Evolutionary conservation across 2,329 filamentous ascomycete genomes (phyloP).

Genomic region (Colletotrichum acutatum): DNA sequence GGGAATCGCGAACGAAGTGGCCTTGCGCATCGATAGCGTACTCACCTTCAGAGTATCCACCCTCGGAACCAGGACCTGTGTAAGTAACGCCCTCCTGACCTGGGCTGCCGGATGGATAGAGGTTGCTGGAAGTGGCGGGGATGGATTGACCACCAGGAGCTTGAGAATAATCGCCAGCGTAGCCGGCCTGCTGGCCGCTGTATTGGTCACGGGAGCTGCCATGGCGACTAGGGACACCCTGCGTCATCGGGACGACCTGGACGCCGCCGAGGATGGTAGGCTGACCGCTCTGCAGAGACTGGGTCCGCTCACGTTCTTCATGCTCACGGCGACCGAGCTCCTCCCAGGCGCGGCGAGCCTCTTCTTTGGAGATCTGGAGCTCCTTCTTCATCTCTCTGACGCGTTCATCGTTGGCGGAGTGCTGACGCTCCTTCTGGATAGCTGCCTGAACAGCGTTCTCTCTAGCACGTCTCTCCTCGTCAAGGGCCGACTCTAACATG

Average conservation of each 20-base stretch:
- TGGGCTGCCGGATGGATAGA: conserved; percentile 37
- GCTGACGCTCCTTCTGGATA: conserved; percentile 75
- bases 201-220: conserved; percentile 56
- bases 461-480: conserved; percentile 77
- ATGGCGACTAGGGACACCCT: conserved; percentile 70
- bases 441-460: conserved; percentile 74
- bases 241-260: conserved; percentile 93
- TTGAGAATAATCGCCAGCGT: conserved; percentile 52
- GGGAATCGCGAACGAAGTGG: conserved; percentile 69
- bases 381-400: conserved; percentile 94
- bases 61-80: conserved; percentile 60
- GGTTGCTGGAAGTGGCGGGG: conserved; percentile 40
- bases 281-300: conserved; percentile 86
- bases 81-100: conserved; percentile 30
- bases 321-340: conserved; percentile 93
- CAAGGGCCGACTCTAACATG: conserved; percentile 80
- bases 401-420: conserved; percentile 77
- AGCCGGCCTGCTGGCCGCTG: conserved; percentile 40
- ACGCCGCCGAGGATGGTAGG: conserved; percentile 92
- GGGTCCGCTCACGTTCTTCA: conserved; percentile 87
- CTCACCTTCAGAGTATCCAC: conserved; percentile 76
- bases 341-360: conserved; percentile 96
- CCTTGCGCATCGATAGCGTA: conserved; percentile 73
- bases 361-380: conserved; percentile 93
- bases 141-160: conserved; percentile 56